Conservation (phyloP, 441 rosid species). For the Dalechampia spathulata region DNA sequence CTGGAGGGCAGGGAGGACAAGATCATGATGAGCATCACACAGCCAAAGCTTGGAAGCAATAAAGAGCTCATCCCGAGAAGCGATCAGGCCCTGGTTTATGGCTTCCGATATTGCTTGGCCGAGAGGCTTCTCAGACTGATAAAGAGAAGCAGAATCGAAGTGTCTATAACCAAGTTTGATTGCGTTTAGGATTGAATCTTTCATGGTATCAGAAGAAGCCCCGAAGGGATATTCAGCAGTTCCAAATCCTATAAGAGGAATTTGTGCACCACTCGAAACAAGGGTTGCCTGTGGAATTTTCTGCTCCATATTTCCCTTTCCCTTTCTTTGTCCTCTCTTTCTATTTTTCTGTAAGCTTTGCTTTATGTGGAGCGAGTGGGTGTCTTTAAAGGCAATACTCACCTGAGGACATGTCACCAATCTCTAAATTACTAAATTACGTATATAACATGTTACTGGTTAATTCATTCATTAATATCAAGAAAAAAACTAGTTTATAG, state of each 20-base stretch:
- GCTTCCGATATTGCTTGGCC: slow-evolving; percentile 10
- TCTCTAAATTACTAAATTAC: too few species aligned
- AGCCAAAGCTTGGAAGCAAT: slow-evolving; percentile 13
- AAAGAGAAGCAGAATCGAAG: slow-evolving; percentile 3
- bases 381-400: too few species aligned
- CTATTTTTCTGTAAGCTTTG: too few species aligned
- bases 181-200: neutral
- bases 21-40: neutral
- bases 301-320: too few species aligned
- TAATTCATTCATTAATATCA: too few species aligned
- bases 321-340: too few species aligned
- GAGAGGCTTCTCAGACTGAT: slow-evolving; percentile 2
- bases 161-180: slow-evolving; percentile 8
- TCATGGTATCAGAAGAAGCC: neutral
- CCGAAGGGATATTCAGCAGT: slow-evolving; percentile 1
- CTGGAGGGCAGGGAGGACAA: slow-evolving; percentile 2
- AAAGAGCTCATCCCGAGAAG: neutral
- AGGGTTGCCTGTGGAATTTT: too few species aligned
- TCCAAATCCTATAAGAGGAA: slow-evolving; percentile 7
- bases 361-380: too few species aligned
- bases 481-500: too few species aligned
- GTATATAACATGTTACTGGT: too few species aligned
- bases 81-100: neutral
- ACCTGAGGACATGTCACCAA: too few species aligned
- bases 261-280: too few species aligned